These are phyloP conservation scores for Pichia sp. DNA, from an alignment of 1,139 yeast genomes.

Conservation along the genomic window DNA sequence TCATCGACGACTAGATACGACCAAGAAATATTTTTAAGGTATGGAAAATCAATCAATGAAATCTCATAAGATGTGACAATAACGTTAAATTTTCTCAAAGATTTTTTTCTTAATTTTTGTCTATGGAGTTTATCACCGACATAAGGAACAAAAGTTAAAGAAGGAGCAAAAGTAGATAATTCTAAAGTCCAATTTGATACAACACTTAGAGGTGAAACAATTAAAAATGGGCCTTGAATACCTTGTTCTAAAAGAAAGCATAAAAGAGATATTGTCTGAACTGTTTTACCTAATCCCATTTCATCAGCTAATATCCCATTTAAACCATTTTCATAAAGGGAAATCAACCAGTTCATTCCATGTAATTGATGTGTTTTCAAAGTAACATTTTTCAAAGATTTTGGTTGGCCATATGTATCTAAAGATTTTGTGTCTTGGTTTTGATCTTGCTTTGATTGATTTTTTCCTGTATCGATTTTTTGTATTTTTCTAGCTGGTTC, in stretches of 20 bases:
- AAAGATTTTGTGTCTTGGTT: background rate
- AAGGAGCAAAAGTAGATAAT: constrained; percentile 67
- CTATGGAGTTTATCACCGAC: constrained; percentile 60
- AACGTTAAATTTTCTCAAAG: constrained; percentile 39
- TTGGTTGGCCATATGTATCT: constrained; percentile 46
- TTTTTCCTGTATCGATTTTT: constrained; percentile 2
- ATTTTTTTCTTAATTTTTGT: constrained; percentile 33
- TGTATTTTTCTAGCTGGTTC: background rate
- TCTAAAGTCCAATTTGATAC: constrained; percentile 81
- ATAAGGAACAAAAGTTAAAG: constrained; percentile 56
- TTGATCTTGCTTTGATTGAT: constrained; percentile 3
- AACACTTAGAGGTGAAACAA: constrained; percentile 86
- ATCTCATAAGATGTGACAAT: constrained; percentile 81
- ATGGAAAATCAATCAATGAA: constrained; percentile 57
- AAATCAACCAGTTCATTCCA: constrained; percentile 85
- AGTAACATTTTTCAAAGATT: constrained; percentile 55
- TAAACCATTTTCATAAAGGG: constrained; percentile 85
- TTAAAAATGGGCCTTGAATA: constrained; percentile 73
- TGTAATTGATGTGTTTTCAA: constrained; percentile 82
- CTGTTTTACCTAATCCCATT: constrained; percentile 93
- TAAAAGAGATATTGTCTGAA: constrained; percentile 76
- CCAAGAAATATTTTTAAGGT: constrained; percentile 56
- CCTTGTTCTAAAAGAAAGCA: constrained; percentile 76
- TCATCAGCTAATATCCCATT: constrained; percentile 96
- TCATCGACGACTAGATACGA: constrained; percentile 89